Evolutionary conservation across 148 eudicot genomes (phyloP), one percentile per base, ranked within the genome.

Genomic region (Beta vulgaris): DNA sequence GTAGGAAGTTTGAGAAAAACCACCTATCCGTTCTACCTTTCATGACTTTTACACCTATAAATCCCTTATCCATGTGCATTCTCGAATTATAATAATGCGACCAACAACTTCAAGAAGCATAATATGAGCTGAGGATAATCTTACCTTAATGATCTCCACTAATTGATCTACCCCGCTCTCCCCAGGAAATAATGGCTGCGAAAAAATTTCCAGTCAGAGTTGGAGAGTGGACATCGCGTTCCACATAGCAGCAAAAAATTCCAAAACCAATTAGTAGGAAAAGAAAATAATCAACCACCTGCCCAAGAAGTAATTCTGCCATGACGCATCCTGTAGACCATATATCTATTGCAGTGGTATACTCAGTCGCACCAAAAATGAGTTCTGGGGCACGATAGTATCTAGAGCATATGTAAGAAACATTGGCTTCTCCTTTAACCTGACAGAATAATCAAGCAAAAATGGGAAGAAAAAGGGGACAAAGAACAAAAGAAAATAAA

Each of bases 251-350:
- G 42, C 39, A 16, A 55, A 19, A n/a, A 5, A 73, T 25, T 42
- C 4, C 1, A 16, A 14, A 51, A 9, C 15, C 69, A 73, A 62
- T 44, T 13, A 40, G 18, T 18, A 75, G 60, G 32, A 62, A 13
- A 31, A 6, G 9, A 14, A 21, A 31, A 68, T 6, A 63, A 63
- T 68, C 37, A 68, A 71, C 51, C 26, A 81, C 98, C 98, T 91
- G 91, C 36, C 98, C 98, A 67, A 93, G 98, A 80, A 93, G 93
- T 84, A 93, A 83, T 82, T 93, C 98, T 75, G 98, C 98, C 98
- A 93, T 93, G 66, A 93, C 98, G 81, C 98, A 93, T 68, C 98
- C 98, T 39, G 93, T 89, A 69, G 98, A 93, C 98, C 98, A 93
- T 89, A 93, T 88, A 83, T 93, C 98, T 77, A 91, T 93, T 36